These are phyloP conservation scores for Cercospora sesami DNA, from an alignment of 2,329 filamentous ascomycete species.

Conservation along the genomic window DNA sequence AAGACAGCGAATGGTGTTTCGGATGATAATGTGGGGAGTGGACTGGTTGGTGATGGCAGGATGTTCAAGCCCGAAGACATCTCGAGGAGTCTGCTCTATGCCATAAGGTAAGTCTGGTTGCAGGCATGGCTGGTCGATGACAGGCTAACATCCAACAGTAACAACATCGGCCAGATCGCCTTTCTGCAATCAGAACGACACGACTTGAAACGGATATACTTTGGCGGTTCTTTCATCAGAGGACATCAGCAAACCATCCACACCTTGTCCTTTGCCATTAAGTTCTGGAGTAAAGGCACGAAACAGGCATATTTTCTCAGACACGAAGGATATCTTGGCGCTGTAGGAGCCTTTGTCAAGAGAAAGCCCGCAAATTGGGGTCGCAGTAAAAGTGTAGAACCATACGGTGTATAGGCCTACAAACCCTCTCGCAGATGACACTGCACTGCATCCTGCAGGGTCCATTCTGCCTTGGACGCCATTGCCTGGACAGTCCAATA, in stretches of 20 bases:
- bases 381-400: slow-evolving; percentile 28
- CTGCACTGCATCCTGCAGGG: background rate
- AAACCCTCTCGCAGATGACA: background rate
- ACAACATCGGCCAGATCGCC: slow-evolving; percentile 97
- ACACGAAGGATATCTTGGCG: slow-evolving; percentile 92
- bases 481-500: too few relatives aligned
- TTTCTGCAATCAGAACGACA: slow-evolving; percentile 98
- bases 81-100: slow-evolving; percentile 86
- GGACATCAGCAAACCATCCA: slow-evolving; percentile 98
- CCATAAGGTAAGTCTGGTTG: slow-evolving; percentile 60
- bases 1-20: slow-evolving; percentile 25
- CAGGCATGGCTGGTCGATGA: background rate
- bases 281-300: slow-evolving; percentile 91
- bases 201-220: slow-evolving; percentile 88
- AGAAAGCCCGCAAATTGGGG: slow-evolving; percentile 90
- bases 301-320: slow-evolving; percentile 95
- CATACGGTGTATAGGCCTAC: slow-evolving; percentile 6
- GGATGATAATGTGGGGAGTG: slow-evolving; percentile 38
- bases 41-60: slow-evolving; percentile 42
- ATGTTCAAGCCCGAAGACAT: slow-evolving; percentile 82
- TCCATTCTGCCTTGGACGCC: too few relatives aligned
- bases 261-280: slow-evolving; percentile 92
- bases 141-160: slow-evolving; percentile 55
- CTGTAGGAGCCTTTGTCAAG: slow-evolving; percentile 92
- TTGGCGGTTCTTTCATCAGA: slow-evolving; percentile 93